phyloP scores from a whole-genome alignment of 1,139 yeast species.

The Hyphopichia fennica region DNA sequence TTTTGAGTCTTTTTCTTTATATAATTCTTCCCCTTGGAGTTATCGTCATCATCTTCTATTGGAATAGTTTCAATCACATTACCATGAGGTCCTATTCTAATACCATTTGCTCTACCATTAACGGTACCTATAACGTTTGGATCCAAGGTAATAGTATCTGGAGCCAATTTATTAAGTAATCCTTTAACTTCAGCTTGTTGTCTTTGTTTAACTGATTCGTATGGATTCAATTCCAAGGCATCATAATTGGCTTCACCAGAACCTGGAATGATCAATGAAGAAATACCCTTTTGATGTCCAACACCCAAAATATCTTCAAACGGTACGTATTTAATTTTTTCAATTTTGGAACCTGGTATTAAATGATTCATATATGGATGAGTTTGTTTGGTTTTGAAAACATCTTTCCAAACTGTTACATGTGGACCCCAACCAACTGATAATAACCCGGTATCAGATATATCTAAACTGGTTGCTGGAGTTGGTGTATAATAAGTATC shows the following conservation, averaged over 20 bases:
- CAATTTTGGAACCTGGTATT: constrained; percentile 73
- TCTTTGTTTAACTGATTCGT: constrained; percentile 87
- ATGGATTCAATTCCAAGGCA: constrained; percentile 91
- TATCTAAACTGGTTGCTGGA: constrained; percentile 76
- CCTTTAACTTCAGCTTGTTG: constrained; percentile 90
- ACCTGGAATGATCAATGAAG: constrained; percentile 88
- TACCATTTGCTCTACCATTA: constrained; percentile 63
- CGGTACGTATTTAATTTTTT: constrained; percentile 76
- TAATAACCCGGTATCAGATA: constrained; percentile 85
- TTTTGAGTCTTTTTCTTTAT: constrained; percentile 83
- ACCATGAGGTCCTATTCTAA: constrained; percentile 60
- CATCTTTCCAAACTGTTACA: constrained; percentile 84
- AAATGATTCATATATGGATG: constrained; percentile 93
- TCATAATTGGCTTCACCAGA: constrained; percentile 98
- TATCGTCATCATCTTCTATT: constrained; percentile 50
- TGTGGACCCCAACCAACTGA: constrained; percentile 96
- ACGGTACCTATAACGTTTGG: constrained; percentile 87
- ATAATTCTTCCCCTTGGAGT: constrained; percentile 78
- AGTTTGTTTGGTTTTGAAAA: constrained; percentile 55
- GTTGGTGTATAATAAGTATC: constrained; percentile 81
- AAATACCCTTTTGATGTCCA: constrained; percentile 79
- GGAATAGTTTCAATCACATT: constrained; percentile 40
- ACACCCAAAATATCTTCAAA: constrained; percentile 93
- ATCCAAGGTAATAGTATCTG: constrained; percentile 90
- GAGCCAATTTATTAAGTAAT: constrained; percentile 82